Percentiles rank a stretch among this genome's conserved stretches.
phyloP scores from a whole-genome alignment of 2,329 filamentous ascomycete genomes.

The Albophoma yamanashiensis region DNA sequence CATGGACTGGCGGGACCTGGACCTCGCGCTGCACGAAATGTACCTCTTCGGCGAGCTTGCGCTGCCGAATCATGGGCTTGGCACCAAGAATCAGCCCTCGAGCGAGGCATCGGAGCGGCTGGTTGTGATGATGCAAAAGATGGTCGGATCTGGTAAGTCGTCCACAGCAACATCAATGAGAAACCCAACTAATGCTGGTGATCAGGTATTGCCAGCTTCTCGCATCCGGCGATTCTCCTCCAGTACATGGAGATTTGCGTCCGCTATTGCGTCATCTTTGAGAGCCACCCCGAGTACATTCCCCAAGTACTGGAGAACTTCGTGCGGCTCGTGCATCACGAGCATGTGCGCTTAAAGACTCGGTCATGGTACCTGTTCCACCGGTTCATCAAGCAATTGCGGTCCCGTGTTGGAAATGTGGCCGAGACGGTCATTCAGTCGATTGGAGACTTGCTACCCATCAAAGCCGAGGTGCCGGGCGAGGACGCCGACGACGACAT shows the following conservation, averaged over 20 bases:
- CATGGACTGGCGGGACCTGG: constrained; percentile 90
- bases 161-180: neutral
- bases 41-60: constrained; percentile 90
- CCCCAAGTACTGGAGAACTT: constrained; percentile 85
- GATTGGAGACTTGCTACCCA: constrained; percentile 75
- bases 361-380: constrained; percentile 97
- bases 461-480: constrained; percentile 78
- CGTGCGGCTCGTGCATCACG: constrained; percentile 79
- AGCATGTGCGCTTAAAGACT: constrained; percentile 75
- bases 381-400: constrained; percentile 80
- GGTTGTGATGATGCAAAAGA: constrained; percentile 85
- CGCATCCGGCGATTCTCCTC: constrained; percentile 82
- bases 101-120: constrained; percentile 71
- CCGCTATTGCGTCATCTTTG: constrained; percentile 86
- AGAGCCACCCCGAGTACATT: constrained; percentile 70
- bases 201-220: constrained; percentile 69
- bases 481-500: constrained; percentile 78
- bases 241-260: constrained; percentile 99
- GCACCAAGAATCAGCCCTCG: constrained; percentile 72
- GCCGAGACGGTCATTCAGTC: constrained; percentile 88
- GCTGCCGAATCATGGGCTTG: constrained; percentile 79
- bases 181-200: neutral
- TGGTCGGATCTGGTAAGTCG: constrained; percentile 77
- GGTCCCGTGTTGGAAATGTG: constrained; percentile 74
- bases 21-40: constrained; percentile 91